Base-by-base conservation (phyloP, 2,329 filamentous ascomycete species). In the Knoxdaviesia proteae region DNA sequence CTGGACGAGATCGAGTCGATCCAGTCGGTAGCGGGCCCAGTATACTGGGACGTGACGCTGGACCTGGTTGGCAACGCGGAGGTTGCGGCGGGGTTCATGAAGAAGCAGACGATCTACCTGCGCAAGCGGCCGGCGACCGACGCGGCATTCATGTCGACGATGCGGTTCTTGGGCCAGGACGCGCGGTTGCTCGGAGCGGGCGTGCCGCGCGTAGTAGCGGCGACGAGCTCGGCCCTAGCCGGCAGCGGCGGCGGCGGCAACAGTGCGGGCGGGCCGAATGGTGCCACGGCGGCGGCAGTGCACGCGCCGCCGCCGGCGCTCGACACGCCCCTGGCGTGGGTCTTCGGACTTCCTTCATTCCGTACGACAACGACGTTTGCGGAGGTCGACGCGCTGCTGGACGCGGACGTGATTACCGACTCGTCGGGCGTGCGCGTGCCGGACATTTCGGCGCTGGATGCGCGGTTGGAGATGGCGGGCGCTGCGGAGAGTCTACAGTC, bases 31-130 rank as follows among this genome's bases (percentile, higher is more conserved):
- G 67, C 67, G 5, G 68, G 74, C 1, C 68, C 75, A 5, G 65
- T 68, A 4, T 88, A 84, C 61, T 94, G 87, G 87, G 78, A 83
- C 37, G 68, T 92, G 3, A 74, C 76, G 5, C 65, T 94, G 4
- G 77, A 90, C 53, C 84, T 94, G 48, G 63, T 62, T 4, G 62
- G 66, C 41, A 74, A 80, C 44, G 63, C 76, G 0, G 58, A 64
- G 0, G 71, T 90, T 40, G 63, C 71, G 5, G 58, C 67, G 1
- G 71, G 76, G 4, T 62, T 94, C 60, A 62, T 62, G 7, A 64
- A 66, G 20, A 77, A 77, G 31, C 84, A 92, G 50, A 81, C 74
- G 1, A 62, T 94, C 37, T 77, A 77, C 52, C 74, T 94, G 5
- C 73, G 80, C 11, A 69, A 80, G 10, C 74, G 84, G 43, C 71